These are phyloP conservation scores for Lathyrus aphaca DNA, from an alignment of 306 rosid genomes.

Conservation along the genomic window DNA sequence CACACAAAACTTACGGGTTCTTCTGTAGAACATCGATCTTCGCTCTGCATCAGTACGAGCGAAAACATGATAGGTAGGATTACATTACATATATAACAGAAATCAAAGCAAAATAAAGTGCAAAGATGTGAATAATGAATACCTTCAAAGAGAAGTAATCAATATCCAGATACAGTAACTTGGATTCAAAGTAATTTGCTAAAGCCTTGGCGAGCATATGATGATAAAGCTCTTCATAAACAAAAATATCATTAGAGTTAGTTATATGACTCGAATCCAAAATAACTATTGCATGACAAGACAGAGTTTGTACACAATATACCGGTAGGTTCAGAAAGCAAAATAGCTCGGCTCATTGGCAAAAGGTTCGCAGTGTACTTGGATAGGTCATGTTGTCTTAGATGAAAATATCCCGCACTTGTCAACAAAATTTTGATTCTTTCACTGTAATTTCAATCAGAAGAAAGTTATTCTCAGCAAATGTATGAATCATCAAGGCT, in stretches of 20 bases:
- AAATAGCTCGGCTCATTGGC: constrained; percentile 75
- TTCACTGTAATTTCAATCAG: constrained; percentile 56
- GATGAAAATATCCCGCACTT: constrained; percentile 73
- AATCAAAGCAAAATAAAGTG: constrained; percentile 28
- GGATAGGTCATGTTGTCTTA: constrained; percentile 63
- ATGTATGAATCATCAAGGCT: not conserved
- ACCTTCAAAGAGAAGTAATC: constrained; percentile 77
- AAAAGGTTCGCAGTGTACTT: constrained; percentile 80
- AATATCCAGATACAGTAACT: constrained; percentile 76
- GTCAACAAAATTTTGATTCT: constrained; percentile 64
- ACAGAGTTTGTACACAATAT: constrained; percentile 5
- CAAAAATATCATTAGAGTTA: constrained; percentile 9
- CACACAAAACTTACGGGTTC: constrained; percentile 59
- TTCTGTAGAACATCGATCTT: constrained; percentile 67
- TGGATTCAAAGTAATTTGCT: constrained; percentile 66
- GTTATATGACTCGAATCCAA: constrained; percentile 10
- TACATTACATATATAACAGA: constrained; percentile 15
- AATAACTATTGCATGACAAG: constrained; percentile 2
- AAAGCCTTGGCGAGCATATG: constrained; percentile 81
- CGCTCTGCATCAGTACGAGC: constrained; percentile 70
- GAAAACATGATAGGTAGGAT: constrained; percentile 39
- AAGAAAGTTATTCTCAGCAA: not conserved
- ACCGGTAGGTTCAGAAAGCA: constrained; percentile 91
- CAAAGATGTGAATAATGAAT: constrained; percentile 21
- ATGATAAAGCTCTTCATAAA: constrained; percentile 68